Conservation (phyloP, 495 filamentous ascomycete species). For the Geopyxis carbonaria region DNA sequence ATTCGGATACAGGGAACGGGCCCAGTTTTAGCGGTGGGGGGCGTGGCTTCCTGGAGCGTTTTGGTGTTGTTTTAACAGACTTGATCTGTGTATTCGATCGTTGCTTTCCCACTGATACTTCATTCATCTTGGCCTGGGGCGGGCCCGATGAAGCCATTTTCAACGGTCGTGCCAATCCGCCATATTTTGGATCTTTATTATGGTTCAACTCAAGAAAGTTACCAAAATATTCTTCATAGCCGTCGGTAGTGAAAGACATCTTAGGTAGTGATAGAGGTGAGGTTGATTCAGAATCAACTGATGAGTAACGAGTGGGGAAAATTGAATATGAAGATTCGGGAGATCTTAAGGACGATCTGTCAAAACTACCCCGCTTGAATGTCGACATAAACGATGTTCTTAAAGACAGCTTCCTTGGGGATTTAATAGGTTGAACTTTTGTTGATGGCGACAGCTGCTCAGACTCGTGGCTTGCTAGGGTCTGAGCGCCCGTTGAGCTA, state of each 20-base stretch:
- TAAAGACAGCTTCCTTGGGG: too few relatives aligned
- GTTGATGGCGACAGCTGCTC: neutral
- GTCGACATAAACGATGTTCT: too few relatives aligned
- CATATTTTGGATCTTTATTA: constrained; percentile 1
- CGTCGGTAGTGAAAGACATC: too few relatives aligned
- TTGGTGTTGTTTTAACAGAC: neutral
- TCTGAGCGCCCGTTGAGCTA: too few relatives aligned
- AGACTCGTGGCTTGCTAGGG: neutral
- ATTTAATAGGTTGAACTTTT: constrained; percentile 1
- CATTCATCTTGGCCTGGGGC: too few relatives aligned
- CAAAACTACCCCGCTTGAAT: too few relatives aligned
- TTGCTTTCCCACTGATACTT: neutral
- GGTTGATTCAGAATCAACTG: neutral
- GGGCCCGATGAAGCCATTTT: neutral
- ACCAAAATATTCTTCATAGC: too few relatives aligned
- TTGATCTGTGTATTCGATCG: neutral
- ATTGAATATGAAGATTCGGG: neutral
- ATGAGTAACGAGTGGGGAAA: neutral
- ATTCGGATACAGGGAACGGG: too few relatives aligned
- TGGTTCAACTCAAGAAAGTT: too few relatives aligned
- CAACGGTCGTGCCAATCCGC: neutral
- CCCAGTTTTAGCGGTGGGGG: too few relatives aligned
- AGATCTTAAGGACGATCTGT: too few relatives aligned
- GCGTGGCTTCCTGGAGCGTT: neutral
- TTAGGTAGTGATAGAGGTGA: neutral